A percentile compares a stretch with the other conserved stretches of the same genome.
These are phyloP conservation scores for Bondarzewia mesenterica DNA, from an alignment of 1,284 basidiomycete species.

Conservation along the genomic window DNA sequence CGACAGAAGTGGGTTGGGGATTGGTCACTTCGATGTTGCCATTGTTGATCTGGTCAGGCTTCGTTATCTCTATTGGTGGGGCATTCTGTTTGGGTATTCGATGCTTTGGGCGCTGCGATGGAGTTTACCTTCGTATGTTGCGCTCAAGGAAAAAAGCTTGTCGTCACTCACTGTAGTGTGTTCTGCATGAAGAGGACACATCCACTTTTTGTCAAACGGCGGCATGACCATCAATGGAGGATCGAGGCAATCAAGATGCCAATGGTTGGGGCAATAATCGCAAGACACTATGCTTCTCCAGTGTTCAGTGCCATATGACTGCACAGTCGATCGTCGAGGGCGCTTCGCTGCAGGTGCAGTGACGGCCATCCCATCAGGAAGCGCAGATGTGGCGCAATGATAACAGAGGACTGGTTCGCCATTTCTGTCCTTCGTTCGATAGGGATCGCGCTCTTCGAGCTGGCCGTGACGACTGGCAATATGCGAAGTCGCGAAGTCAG, in stretches of 20 bases:
- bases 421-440: constrained; percentile 81
- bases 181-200: constrained; percentile 95
- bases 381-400: constrained; percentile 77
- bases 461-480: constrained; percentile 75
- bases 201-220: constrained; percentile 88
- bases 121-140: not conserved
- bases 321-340: constrained; percentile 33
- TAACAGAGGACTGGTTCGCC: constrained; percentile 82
- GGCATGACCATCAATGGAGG: constrained; percentile 88
- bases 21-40: constrained; percentile 88
- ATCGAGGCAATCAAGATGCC: constrained; percentile 95
- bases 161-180: constrained; percentile 53
- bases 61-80: constrained; percentile 62
- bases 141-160: constrained; percentile 5
- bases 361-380: constrained; percentile 40
- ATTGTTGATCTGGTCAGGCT: constrained; percentile 74
- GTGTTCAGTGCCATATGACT: constrained; percentile 30
- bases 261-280: constrained; percentile 92
- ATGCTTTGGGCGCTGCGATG: constrained; percentile 57
- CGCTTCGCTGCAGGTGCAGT: constrained; percentile 47
- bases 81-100: constrained; percentile 68
- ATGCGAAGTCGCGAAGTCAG: constrained; percentile 6
- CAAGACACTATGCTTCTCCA: constrained; percentile 82
- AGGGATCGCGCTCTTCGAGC: constrained; percentile 87
- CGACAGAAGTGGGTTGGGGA: constrained; percentile 38